Base-by-base conservation (phyloP, 148 eudicot species). In the Hydrangea macrophylla region DNA sequence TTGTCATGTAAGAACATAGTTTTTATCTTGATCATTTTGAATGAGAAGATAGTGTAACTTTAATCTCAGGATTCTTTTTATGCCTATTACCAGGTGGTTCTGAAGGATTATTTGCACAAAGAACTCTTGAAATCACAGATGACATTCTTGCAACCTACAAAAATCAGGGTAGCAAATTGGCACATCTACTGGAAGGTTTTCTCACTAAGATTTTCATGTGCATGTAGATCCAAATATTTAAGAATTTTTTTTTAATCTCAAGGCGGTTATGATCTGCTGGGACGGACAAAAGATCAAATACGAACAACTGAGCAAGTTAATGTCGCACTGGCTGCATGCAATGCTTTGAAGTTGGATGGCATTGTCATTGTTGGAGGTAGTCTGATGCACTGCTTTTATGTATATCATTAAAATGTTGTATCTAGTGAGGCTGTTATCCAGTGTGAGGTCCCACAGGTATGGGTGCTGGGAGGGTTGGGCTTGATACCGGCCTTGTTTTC, bases 191-290 rank as follows among this genome's bases (percentile, higher is more conserved):
- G 26, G 60, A 20, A 4, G 26, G 53, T 25, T 39, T 39, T 6
- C 35, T 15, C 36, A 20, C 10, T 70, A n/a, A 9, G 36, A 50
- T 37, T 62, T 72, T 63, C 44, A 18, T 40, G 27, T 54, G 33
- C 9, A 30, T 8, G 1, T 22, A 23, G 50, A 59, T 33, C 22
- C 9, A 58, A 59, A 22, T 53, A 33, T 28, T 66, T 25, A 25
- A 37, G 1, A 10, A 27, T 33, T 45, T n/a, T 11, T 13, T 67
- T 33, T 39, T 64, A 53, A 50, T 76, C 22, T 80, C 22, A 65
- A 93, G 98, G 97, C 81, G 98, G 98, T 65, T 91, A 86, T 83
- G 98, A 94, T 76, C 74, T 94, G 76, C 69, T 94, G 79, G 98
- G 98, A 78, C 81, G 98, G 79, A 90, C 98, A 48, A 82, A 86